phyloP scores from a whole-genome alignment of 306 rosid genomes.

The Corylus heterophylla region DNA sequence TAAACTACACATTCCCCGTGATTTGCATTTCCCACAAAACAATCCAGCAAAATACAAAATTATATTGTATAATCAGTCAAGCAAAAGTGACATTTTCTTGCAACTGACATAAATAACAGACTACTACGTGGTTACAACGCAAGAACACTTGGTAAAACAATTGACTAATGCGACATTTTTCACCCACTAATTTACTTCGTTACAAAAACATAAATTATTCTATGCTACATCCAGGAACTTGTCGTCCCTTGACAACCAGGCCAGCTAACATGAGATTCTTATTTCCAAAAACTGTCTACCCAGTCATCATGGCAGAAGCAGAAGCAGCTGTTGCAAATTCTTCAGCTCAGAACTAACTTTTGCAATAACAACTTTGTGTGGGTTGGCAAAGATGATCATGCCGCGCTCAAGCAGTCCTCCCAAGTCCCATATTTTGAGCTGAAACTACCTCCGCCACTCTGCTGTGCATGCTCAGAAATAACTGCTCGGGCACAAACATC shows the following conservation, averaged over 20 bases:
- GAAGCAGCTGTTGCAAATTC: not conserved
- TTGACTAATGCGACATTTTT: not conserved
- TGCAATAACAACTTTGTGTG: not conserved
- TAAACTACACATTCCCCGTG: not conserved
- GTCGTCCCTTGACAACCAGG: not conserved
- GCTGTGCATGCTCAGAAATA: slow-evolving; percentile 79
- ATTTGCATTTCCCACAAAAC: not conserved
- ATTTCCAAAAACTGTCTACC: not conserved
- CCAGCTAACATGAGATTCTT: not conserved
- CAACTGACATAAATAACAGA: not conserved
- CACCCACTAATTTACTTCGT: not conserved
- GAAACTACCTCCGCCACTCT: slow-evolving; percentile 89
- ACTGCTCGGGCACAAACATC: slow-evolving; percentile 74
- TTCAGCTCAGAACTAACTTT: not conserved
- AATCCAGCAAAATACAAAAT: not conserved
- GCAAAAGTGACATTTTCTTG: not conserved
- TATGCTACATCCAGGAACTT: not conserved
- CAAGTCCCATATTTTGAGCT: slow-evolving; percentile 88
- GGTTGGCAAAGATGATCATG: slow-evolving; percentile 23
- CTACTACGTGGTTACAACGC: not conserved
- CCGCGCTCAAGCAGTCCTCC: slow-evolving; percentile 68
- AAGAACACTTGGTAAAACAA: not conserved
- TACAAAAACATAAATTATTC: not conserved
- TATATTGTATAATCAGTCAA: not conserved
- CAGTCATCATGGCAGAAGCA: not conserved